Evolutionary conservation across 768 basidiomycete species (phyloP).

Genomic region (Trametes elegans): DNA sequence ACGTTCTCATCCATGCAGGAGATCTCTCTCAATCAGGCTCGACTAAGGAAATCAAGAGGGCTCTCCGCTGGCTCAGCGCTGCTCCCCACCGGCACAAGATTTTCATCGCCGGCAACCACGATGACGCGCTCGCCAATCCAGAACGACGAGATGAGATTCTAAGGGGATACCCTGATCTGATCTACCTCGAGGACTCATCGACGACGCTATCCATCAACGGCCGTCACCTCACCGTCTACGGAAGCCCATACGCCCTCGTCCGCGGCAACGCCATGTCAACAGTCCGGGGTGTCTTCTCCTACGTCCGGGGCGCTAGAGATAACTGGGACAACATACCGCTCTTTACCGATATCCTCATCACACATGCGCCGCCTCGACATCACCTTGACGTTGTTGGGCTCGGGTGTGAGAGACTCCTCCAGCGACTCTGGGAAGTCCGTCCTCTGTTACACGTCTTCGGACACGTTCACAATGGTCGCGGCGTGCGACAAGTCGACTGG

Average conservation of each 20-base stretch:
- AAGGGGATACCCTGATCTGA: slow-evolving; percentile 29
- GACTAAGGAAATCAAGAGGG: slow-evolving; percentile 42
- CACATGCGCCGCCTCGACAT: slow-evolving; percentile 57
- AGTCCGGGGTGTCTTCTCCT: slow-evolving; percentile 36
- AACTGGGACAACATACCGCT: slow-evolving; percentile 26
- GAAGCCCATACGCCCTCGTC: slow-evolving; percentile 39
- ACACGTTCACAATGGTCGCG: slow-evolving; percentile 68
- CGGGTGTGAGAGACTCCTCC: slow-evolving; percentile 52
- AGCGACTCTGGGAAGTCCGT: slow-evolving; percentile 28
- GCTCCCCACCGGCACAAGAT: slow-evolving; percentile 1
- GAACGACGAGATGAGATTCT: slow-evolving; percentile 5
- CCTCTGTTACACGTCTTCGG: slow-evolving; percentile 48
- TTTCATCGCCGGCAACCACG: slow-evolving; percentile 69
- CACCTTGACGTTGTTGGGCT: slow-evolving; percentile 16
- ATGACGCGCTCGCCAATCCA: slow-evolving; percentile 37
- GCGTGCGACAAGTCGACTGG: slow-evolving; percentile 26
- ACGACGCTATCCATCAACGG: slow-evolving; percentile 30
- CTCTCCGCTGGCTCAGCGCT: slow-evolving; percentile 51
- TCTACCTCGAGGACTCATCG: slow-evolving; percentile 38
- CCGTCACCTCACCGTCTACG: slow-evolving; percentile 34
- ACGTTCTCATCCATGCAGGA: slow-evolving; percentile 64
- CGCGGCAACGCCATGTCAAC: no score
- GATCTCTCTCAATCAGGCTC: slow-evolving; percentile 56
- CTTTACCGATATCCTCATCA: slow-evolving; percentile 41
- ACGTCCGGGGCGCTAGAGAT: slow-evolving; percentile 34